Conservation (phyloP, 345 rosid genomes). For the Linum tenue region DNA sequence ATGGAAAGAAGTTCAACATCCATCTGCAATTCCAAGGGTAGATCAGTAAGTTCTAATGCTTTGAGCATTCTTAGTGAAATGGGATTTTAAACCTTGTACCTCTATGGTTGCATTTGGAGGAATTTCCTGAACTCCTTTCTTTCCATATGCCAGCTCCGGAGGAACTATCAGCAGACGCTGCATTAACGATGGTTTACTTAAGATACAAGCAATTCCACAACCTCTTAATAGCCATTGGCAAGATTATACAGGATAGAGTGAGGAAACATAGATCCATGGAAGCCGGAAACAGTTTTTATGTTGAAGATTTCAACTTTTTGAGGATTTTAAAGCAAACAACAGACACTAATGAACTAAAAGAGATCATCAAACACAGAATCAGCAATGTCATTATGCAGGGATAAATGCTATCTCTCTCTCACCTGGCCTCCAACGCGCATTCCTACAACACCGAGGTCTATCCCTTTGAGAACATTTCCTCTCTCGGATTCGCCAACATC, state of each 20-base stretch:
- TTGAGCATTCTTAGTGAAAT: not conserved
- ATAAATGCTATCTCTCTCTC: conserved; percentile 6
- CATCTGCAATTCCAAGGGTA: conserved; percentile 39
- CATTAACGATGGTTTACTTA: conserved; percentile 3
- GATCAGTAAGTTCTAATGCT: not conserved
- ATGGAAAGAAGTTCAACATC: conserved; percentile 79
- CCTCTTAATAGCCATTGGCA: not conserved
- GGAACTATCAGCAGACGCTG: conserved; percentile 83
- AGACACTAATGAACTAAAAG: too few relatives aligned
- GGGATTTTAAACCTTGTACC: conserved; percentile 30
- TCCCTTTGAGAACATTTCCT: conserved; percentile 80
- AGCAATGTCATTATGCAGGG: not conserved
- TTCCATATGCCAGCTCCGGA: conserved; percentile 89
- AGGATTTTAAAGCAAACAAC: too few relatives aligned
- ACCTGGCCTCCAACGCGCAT: conserved; percentile 98
- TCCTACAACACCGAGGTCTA: conserved; percentile 89
- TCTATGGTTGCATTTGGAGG: conserved; percentile 97
- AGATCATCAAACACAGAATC: too few relatives aligned
- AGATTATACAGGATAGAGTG: not conserved
- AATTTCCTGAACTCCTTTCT: conserved; percentile 91
- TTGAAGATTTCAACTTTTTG: too few relatives aligned
- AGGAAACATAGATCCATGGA: too few relatives aligned
- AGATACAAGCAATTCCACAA: not conserved
- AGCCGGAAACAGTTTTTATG: too few relatives aligned
- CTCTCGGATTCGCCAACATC: conserved; percentile 90